Evolutionary conservation across 75 land plant species (phyloP).

Genomic region (Azolla pinnata): DNA sequence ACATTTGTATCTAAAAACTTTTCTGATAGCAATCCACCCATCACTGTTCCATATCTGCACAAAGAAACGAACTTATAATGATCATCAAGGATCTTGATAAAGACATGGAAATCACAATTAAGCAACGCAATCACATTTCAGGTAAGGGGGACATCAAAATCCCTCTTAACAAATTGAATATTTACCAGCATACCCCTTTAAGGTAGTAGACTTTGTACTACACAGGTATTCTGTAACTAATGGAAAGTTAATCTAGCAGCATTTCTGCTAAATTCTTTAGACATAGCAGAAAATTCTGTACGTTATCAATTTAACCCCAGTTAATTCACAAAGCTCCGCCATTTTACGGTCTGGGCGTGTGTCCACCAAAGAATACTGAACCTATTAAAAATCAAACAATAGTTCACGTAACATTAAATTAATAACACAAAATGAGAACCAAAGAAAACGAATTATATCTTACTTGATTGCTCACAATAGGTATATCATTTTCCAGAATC

Average conservation of each 20-base stretch:
- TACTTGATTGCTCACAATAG: conserved; percentile 93
- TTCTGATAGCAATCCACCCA: conserved; percentile 94
- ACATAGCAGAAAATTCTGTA: conserved; percentile 10
- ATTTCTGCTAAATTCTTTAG: no score
- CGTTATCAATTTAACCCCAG: conserved; percentile 92
- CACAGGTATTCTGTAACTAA: no score
- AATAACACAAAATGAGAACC: neutral
- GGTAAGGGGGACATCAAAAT: no score
- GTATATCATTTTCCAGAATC: conserved; percentile 82
- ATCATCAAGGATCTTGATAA: neutral
- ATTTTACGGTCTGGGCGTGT: conserved; percentile 85
- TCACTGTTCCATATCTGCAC: conserved; percentile 91
- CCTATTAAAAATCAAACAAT: no score
- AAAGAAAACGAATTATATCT: neutral
- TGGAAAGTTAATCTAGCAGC: no score
- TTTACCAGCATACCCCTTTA: no score
- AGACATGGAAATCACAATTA: no score
- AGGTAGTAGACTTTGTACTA: no score
- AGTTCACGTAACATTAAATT: no score
- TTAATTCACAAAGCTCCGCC: conserved; percentile 73
- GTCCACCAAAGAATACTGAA: conserved; percentile 93
- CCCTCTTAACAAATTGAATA: no score
- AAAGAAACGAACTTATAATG: neutral
- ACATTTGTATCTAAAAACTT: conserved; percentile 83
- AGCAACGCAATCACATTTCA: neutral